Base-by-base conservation (phyloP, 129 eudicot genomes). In the Artemisia tridentata region DNA sequence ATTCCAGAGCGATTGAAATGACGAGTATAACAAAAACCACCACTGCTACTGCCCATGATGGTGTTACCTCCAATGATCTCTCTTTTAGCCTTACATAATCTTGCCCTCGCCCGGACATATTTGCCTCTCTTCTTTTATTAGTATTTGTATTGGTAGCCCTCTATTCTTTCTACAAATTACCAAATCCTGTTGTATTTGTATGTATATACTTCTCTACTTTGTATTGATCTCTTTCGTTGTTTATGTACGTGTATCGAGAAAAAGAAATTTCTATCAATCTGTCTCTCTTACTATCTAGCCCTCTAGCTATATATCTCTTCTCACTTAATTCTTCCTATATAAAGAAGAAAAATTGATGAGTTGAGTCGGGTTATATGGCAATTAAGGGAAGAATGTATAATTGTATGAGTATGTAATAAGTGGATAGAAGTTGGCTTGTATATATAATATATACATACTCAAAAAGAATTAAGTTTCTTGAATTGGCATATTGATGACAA, bases 31-130 rank as follows among this genome's bases (percentile, higher is more conserved):
- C 58, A 31, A 79, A 79, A 54, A 72, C 78, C 60, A 79, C 82
- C 69, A 79, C 78, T 38, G 82, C 82, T 14, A 79, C 78, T 72
- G 82, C 82, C 82, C 82, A 79, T 72, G 82, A 27, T 51, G 82
- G 82, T 58, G 82, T 79, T 67, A 79, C 29, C 69, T 79, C 74
- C 50, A 79, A 65, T 20, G 82, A 72, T 66, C 82, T 72, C 43
- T 79, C 82, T 72, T 79, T 79, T 13, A 21, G 15, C 78, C 31
- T 65, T 27, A 5, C 65, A 31, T 58, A 20, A 0, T 20, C 29
- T 41, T 0, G 47, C 5, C 15, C 71, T 5, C 57, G 4, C 55
- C 27, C 67, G 19, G 29, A 3, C 75, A 71, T 67, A 52, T 67
- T 67, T 66, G 3, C 18, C 12, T 13, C 11, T 6, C 41, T 34